Base-by-base conservation (phyloP, 441 rosid genomes). In the Arabidopsis hybrid region DNA sequence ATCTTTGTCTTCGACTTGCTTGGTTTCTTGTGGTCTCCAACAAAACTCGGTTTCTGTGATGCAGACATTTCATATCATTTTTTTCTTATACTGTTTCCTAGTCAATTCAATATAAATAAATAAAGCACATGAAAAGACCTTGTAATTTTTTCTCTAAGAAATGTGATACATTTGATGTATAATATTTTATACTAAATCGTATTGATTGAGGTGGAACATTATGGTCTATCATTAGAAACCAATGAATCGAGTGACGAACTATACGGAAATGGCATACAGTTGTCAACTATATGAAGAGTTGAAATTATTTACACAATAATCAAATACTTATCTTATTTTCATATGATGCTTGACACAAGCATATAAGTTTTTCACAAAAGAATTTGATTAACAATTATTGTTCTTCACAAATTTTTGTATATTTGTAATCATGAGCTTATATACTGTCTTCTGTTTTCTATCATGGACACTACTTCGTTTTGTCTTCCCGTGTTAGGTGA, bases 401-500 rank as follows among this genome's bases (percentile, higher is more conserved):
- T 47, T 16, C 14, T 36, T 49, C 29, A 1, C 14, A 67, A 50
- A 17, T 21, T 2, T 7, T 57, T 57, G 1, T 43, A 10, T 51
- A 36, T 45, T 35, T 62, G 17, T 56, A 63, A 76, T 76, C 52
- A 63, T 76, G 58, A 47, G 31, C 12, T 56, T 55, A 16, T 47
- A 69, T 47, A 68, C 36, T 68, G 64, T 14, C 46, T 49, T 26
- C 38, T 59, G 39, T 59, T 43, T 32, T 62, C 43, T 43, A 72
- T 67, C 62, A 49, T 63, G 75, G 75, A 64, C 79, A 55, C 75
- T 63, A 32, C 62, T 31, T 42, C 39, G 56, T 63, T 76, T 76
- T 70, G 80, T 76, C 76, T 50, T 71, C 67, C 76, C 42, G 72
- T 70, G 80, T 57, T 70, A 70, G 80, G 72, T 70, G 55, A 64